These are phyloP conservation scores for Nakazawaea ishiwadae DNA, from an alignment of 805 yeast genomes.

Conservation along the genomic window DNA sequence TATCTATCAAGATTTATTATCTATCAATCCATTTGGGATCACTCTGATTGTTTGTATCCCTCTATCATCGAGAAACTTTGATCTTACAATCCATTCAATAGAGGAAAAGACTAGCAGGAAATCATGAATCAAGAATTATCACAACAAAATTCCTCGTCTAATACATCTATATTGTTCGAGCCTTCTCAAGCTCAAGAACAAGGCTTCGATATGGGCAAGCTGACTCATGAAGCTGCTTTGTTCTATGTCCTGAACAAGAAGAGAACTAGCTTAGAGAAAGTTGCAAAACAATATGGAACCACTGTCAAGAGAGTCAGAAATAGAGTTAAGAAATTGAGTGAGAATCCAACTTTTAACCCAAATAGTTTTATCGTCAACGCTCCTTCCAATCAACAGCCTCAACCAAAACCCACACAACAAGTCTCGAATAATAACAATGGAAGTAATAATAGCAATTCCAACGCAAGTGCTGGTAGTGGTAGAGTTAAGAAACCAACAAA, in stretches of 20 bases:
- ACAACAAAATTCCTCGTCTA: conserved; percentile 1
- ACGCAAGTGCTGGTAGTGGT: too few relatives aligned
- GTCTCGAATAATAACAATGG: too few relatives aligned
- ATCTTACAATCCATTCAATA: too few relatives aligned
- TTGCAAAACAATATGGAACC: conserved; percentile 13
- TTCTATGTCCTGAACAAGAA: conserved; percentile 11
- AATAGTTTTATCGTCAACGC: conserved; percentile 10
- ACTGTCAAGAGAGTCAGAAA: conserved; percentile 13
- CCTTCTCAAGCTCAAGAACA: conserved; percentile 3
- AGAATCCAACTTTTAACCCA: conserved; percentile 11
- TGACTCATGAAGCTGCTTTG: conserved; percentile 12
- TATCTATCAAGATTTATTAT: too few relatives aligned
- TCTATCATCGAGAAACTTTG: too few relatives aligned
- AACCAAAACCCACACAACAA: conserved; percentile 6
- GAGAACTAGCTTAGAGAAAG: conserved; percentile 13
- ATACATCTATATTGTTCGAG: conserved; percentile 6
- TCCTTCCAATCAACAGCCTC: conserved; percentile 8
- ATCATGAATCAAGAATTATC: conserved; percentile 3
- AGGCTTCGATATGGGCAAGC: conserved; percentile 9
- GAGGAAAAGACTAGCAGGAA: too few relatives aligned
- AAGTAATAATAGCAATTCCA: too few relatives aligned
- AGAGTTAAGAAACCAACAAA: conserved; percentile 8
- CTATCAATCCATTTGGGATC: too few relatives aligned
- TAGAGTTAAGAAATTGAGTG: conserved; percentile 11
- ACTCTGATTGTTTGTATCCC: too few relatives aligned